A percentile compares a stretch with the other conserved stretches of the same genome.
These are phyloP conservation scores for Canariomyces notabilis DNA, from an alignment of 2,329 filamentous ascomycete species.

Conservation along the genomic window DNA sequence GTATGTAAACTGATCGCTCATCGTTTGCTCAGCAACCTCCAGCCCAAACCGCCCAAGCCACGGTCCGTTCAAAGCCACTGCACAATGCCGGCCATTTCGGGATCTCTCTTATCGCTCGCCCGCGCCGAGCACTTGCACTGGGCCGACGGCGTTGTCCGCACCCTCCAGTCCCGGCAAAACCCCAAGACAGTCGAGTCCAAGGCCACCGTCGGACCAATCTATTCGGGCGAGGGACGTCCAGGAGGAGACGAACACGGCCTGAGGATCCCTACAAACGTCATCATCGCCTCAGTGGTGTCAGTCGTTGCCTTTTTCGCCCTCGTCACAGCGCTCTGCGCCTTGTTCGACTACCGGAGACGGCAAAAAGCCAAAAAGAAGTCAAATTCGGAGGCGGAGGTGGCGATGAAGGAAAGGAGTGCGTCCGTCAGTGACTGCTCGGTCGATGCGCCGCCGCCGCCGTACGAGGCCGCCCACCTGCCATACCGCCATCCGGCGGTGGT, in stretches of 20 bases:
- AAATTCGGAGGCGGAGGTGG: conserved; percentile 1
- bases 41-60: too few species aligned
- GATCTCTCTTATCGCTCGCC: neutral
- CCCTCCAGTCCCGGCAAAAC: neutral
- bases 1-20: too few species aligned
- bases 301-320: conserved; percentile 5
- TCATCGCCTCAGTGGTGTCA: conserved; percentile 8
- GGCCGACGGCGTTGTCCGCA: neutral
- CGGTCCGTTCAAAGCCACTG: too few species aligned
- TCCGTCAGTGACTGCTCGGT: neutral
- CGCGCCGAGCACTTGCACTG: neutral
- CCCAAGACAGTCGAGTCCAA: neutral
- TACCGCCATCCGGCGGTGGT: neutral
- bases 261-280: neutral
- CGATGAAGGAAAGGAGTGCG: conserved; percentile 6
- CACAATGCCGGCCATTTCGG: neutral
- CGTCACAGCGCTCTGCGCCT: conserved; percentile 1
- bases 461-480: conserved; percentile 2
- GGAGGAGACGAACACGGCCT: neutral
- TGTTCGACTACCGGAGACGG: neutral
- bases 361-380: neutral
- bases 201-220: too few species aligned
- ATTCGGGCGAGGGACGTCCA: neutral
- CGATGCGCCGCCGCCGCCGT: conserved; percentile 16
- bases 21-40: too few species aligned